Evolutionary conservation across 345 rosid genomes (phyloP), one percentile per base, ranked within the genome.

Genomic region (Garcia nutans): DNA sequence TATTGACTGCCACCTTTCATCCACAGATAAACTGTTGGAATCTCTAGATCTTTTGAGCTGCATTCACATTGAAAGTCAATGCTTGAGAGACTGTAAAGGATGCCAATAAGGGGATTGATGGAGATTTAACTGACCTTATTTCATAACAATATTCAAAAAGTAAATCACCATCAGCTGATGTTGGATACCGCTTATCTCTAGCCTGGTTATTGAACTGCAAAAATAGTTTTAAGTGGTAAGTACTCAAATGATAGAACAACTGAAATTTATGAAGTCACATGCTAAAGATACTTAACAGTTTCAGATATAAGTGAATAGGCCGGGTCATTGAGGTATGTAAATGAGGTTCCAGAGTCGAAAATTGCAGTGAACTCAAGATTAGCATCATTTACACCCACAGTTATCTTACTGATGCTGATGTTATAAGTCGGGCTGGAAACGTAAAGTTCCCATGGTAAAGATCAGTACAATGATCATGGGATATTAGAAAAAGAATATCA

Each of bases 291-390:
- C 97, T 83, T 85, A 96, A 96, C 98, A n/a, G 79, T 84, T 68
- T 88, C 80, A 56, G 97, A 50, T 45, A 93, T 80, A 67, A 82
- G 77, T 0, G 91, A 82, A 82, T 92, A 96, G 60, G 95, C 90
- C 10, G 88, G 95, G 70, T 89, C 87, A 19, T 90, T 96, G 80
- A 96, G 85, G 77, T 91, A 93, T 24, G 99, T 89, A 76, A 96
- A 96, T 6, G 98, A 92, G 75, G 98, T 96, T 37, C 99, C 99
- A 1, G 99, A 78, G 84, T 96, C 99, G 64, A 93, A 92, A 81
- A 93, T 89, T 82, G 97, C 93, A 80, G 71, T 47, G 59, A 91
- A 91, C 33, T 88, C 90, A 59, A 88, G 80, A 89, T 89, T 82
- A 0, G 55, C 44, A 13, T 86, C 77, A 33, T 80, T 86, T 55